Evolutionary conservation across 2,329 filamentous ascomycete species (phyloP), one percentile per base, ranked within the genome.

Genomic region (Paracorniculantispora psalliotae): DNA sequence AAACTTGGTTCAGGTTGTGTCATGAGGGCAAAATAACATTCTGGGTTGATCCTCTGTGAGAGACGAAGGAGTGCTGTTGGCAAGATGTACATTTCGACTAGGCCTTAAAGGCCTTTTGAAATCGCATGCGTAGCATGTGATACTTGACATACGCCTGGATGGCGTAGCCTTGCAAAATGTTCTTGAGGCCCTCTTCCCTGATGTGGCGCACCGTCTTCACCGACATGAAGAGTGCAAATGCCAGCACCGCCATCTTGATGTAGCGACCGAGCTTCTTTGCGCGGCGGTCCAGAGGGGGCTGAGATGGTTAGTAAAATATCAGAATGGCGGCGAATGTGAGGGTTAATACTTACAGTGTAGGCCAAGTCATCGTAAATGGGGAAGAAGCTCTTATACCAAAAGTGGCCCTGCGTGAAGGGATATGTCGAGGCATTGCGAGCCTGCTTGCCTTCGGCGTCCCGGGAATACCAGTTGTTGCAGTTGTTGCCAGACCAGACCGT

Each of bases 391-490:
- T 63, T 64, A 47, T 70, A 75, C 73, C 73, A 76, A 46, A 66
- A 73, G 25, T 70, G 62, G 0, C 62, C 63, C 60, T 76, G 73
- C 2, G 65, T 68, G 60, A 68, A 72, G 1, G 74, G 74, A 60
- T 74, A 76, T 1, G 65, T 70, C 57, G 67, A 69, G 17, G 66
- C 64, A 50, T 77, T 76, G 70, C 70, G 73, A 41, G 60, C 57
- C 19, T 41, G 60, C 26, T 63, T 62, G 33, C 69, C 67, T 13
- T 65, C 61, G 12, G 54, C 64, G 15, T 62, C 63, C 30, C 59
- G 63, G 58, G 65, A 64, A 60, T 77, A 77, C 75, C 74, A 77
- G 63, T 65, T 75, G 35, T 63, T 59, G 57, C 75, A 76, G 0
- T 70, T 69, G 0, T 68, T 68, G 0, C 63, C 62, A 19, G 60